These are phyloP conservation scores for Alternaria tenuissima DNA, from an alignment of 2,329 filamentous ascomycete genomes.

Conservation along the genomic window DNA sequence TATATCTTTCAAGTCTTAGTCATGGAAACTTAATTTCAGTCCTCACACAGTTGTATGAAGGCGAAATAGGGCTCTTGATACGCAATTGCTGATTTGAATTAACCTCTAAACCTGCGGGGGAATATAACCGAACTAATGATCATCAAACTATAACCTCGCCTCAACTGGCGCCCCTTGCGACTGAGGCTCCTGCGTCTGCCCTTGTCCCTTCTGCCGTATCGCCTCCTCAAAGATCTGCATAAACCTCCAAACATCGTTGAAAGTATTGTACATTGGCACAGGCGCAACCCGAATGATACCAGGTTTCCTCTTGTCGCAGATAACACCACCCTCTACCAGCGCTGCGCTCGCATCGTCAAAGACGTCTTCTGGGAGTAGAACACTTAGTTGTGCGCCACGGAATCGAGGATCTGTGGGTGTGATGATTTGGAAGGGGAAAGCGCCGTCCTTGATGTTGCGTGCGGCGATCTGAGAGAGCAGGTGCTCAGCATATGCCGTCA, in stretches of 20 bases:
- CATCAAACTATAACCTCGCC: conserved; percentile 16
- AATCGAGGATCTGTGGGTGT: conserved; percentile 73
- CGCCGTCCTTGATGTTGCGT: conserved; percentile 30
- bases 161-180: conserved; percentile 12
- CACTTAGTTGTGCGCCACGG: conserved; percentile 81
- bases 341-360: conserved; percentile 71
- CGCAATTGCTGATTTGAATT: background rate
- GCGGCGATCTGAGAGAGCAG: conserved; percentile 35
- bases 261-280: conserved; percentile 83
- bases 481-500: conserved; percentile 72
- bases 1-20: too few species aligned
- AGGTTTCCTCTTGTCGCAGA: conserved; percentile 84
- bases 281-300: conserved; percentile 86
- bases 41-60: too few species aligned
- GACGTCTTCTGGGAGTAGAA: conserved; percentile 72
- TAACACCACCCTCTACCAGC: conserved; percentile 73
- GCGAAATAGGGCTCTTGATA: too few species aligned
- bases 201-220: conserved; percentile 19
- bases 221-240: conserved; percentile 60
- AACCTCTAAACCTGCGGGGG: background rate
- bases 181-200: conserved; percentile 13
- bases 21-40: too few species aligned
- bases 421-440: conserved; percentile 60
- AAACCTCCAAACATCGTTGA: conserved; percentile 68
- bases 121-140: background rate